Conservation (phyloP, 805 yeast genomes). For the Myxozyma udenii region DNA sequence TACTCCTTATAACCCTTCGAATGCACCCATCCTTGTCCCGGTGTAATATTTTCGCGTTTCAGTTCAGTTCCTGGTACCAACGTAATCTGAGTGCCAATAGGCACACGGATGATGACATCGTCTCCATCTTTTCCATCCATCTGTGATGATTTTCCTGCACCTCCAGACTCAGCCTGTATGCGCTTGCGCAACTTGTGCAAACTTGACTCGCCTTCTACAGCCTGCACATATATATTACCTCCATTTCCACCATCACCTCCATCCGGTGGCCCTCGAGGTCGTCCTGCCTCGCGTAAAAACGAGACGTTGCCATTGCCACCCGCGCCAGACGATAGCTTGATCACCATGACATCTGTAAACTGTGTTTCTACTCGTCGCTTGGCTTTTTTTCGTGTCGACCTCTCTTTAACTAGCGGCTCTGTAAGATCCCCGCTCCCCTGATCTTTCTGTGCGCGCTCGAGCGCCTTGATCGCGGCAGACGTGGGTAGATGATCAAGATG, state of each 20-base stretch:
- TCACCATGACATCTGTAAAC: conserved; percentile 64
- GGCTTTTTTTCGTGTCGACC: conserved; percentile 2
- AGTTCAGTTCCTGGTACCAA: conserved; percentile 25
- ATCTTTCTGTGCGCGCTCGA: conserved; percentile 1
- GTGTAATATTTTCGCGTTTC: conserved; percentile 53
- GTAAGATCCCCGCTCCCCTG: background rate
- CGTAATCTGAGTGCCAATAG: conserved; percentile 81
- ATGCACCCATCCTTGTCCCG: conserved; percentile 88
- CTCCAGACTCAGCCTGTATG: conserved; percentile 72
- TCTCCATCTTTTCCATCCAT: conserved; percentile 83
- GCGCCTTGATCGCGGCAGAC: background rate
- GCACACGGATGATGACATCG: conserved; percentile 78
- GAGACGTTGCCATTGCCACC: conserved; percentile 91
- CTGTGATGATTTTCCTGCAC: conserved; percentile 68
- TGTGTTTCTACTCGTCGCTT: conserved; percentile 21
- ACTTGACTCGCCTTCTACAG: conserved; percentile 66
- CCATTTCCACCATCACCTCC: conserved; percentile 99
- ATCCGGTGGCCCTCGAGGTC: conserved; percentile 89
- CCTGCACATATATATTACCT: conserved; percentile 81
- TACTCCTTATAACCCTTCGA: conserved; percentile 72
- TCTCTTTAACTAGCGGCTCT: background rate
- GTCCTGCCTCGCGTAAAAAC: conserved; percentile 79
- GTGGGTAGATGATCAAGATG: conserved; percentile 4
- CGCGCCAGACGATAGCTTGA: conserved; percentile 67
- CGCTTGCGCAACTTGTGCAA: conserved; percentile 64